These are phyloP conservation scores for Fermentozyma sake DNA, from an alignment of 1,139 yeast species.

Conservation along the genomic window DNA sequence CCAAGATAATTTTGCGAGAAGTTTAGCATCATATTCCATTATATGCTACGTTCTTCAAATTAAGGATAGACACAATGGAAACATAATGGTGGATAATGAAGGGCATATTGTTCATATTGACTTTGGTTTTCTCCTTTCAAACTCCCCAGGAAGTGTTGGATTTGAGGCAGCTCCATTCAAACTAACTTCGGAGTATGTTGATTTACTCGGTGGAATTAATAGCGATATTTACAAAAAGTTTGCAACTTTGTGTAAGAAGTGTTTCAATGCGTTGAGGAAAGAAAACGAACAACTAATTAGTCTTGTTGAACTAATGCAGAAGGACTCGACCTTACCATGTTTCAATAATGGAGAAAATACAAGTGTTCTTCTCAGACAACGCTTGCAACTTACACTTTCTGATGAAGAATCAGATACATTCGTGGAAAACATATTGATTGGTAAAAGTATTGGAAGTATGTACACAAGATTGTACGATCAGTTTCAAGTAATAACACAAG, in stretches of 20 bases:
- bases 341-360: constrained; percentile 85
- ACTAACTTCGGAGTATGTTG: constrained; percentile 81
- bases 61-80: constrained; percentile 95
- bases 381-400: constrained; percentile 70
- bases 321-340: constrained; percentile 85
- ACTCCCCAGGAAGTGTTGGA: constrained; percentile 94
- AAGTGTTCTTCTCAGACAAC: constrained; percentile 67
- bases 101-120: constrained; percentile 96
- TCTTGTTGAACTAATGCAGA: constrained; percentile 90
- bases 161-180: constrained; percentile 98
- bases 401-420: constrained; percentile 73
- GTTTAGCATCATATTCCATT: constrained; percentile 85
- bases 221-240: constrained; percentile 57
- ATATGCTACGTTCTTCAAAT: constrained; percentile 86
- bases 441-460: constrained; percentile 79
- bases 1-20: constrained; percentile 75
- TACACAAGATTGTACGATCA: constrained; percentile 93
- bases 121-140: constrained; percentile 87
- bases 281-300: constrained; percentile 69
- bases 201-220: constrained; percentile 74
- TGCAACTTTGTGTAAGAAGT: constrained; percentile 57
- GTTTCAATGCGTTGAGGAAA: constrained; percentile 68
- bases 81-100: constrained; percentile 87
- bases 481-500: constrained; percentile 90
- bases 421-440: constrained; percentile 71